Evolutionary conservation across 345 rosid genomes (phyloP), one percentile per base, ranked within the genome.

Genomic region (Hibiscus mutabilis): DNA sequence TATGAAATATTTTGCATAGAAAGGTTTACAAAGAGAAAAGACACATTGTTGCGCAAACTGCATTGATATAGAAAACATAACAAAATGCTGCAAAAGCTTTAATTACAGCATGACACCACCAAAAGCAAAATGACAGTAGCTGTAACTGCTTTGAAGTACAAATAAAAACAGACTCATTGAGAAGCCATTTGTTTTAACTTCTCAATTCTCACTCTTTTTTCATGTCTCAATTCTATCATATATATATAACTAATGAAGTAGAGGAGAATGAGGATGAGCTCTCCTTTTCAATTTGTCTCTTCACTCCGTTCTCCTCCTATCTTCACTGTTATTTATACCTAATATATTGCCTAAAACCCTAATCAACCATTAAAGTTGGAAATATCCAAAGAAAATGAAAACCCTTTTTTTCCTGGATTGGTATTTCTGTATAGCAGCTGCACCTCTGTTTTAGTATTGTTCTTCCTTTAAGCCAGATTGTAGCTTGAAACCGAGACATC

Each of bases 251-350:
- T 62, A 72, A 52, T 78, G 72, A 82, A 72, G 77, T 68, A 78
- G 90, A 24, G 89, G 87, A 77, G 91, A 89, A 89, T 89, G 97
- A 90, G 99, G 99, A 95, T 92, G 98, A 95, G 98, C 97, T 86
- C 96, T 79, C 44, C 29, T 69, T 73, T 74, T 71, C 37, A 7
- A 77, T 37, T 66, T 22, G 89, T 90, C 96, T 85, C 96, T 86
- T 90, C 96, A 25, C 92, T 82, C 88, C 89, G 86, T 87, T 84
- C 92, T 78, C 88, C 90, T 78, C 82, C 78, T 25, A 71, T 22
- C 77, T 79, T 75, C 60, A 6, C 29, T 44, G 79, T 79, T 81
- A 83, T 83, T 82, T 11, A 22, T 74, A 2, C 66, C 82, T 81
- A 77, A 67, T 66, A 71, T 81, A 71, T 77, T 61, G 74, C 77